These are phyloP conservation scores for Cyclotella sp. DNA, from an alignment of 108 stramenopile species.

Conservation along the genomic window DNA sequence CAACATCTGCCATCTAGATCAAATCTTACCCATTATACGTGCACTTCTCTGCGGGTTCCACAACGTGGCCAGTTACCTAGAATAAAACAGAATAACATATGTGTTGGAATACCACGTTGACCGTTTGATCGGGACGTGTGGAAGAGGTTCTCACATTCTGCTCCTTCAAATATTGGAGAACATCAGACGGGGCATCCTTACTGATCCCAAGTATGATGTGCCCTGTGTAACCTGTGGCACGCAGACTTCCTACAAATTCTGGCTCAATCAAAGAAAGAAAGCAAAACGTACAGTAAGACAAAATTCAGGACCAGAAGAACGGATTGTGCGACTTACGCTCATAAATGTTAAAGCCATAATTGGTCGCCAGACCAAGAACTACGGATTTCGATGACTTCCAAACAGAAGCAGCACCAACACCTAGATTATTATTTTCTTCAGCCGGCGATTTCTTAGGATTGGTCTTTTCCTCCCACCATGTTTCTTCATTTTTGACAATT, in stretches of 20 bases:
- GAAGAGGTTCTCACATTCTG: slow-evolving; percentile 65
- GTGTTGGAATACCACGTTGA: neutral
- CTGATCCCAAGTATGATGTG: slow-evolving; percentile 72
- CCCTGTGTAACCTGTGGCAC: slow-evolving; percentile 69
- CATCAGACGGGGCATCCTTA: slow-evolving; percentile 27
- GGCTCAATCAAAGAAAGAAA: neutral
- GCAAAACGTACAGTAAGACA: neutral
- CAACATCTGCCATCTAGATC: neutral
- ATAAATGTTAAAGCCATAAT: slow-evolving; percentile 45
- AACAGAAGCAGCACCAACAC: neutral
- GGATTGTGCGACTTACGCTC: slow-evolving; percentile 2
- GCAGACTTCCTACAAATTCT: slow-evolving; percentile 71
- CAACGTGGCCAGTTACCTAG: slow-evolving; percentile 1
- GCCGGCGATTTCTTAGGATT: neutral
- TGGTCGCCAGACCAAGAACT: slow-evolving; percentile 61
- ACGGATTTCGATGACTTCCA: slow-evolving; percentile 24
- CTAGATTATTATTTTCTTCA: neutral
- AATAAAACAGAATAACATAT: neutral
- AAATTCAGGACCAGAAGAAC: neutral
- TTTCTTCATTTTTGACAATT: slow-evolving; percentile 31
- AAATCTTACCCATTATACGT: slow-evolving; percentile 31
- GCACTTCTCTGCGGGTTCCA: slow-evolving; percentile 37
- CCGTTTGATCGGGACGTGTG: neutral
- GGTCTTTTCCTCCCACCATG: neutral
- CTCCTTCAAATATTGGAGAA: slow-evolving; percentile 46